Evolutionary conservation across 345 rosid genomes (phyloP), one percentile per base, ranked within the genome.

Genomic region (Dovyalis caffra): DNA sequence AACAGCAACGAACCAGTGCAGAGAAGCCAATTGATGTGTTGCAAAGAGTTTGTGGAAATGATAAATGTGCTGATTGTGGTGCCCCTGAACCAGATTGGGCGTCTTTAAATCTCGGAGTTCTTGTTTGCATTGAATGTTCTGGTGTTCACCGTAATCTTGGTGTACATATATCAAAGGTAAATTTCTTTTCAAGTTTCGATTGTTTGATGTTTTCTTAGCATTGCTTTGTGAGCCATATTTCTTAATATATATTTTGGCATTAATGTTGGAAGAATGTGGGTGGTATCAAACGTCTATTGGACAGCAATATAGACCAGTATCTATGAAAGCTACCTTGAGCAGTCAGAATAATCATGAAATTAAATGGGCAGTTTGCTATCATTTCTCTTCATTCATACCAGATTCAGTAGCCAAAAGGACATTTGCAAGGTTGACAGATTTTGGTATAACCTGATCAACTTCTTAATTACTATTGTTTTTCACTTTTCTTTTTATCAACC

Each of bases 91-190:
- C 98, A 63, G 97, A 96, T 83, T 96, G 99, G 99, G 98, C 99
- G n/a, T 96, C 99, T 72, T 82, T 96, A 80, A 93, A 96, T 78
- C 87, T 93, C 3, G 98, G 98, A 26, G 90, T 96, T 85, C 99
- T 93, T 81, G 89, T 96, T 86, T 96, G 99, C 87, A 96, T 96
- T 3, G 97, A 93, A 71, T 96, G 99, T 81, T 96, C 99, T 76
- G 98, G 99, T 76, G 97, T 96, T 85, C 99, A 96, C 71, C 95
- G 98, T 56, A 96, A 96, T 83, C 99, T 96, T 76, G 98, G 98
- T 75, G 99, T 93, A 33, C 99, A 96, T 75, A 83, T 96, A 76
- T 96, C 99, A 23, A 96, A 96, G 97, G 99, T 90, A 84, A 79
- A 69, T 64, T 65, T 53, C 26, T 53, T 12, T 56, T 47, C 63